These are phyloP conservation scores for Exophiala phaeomuriformis DNA, from an alignment of 2,329 filamentous ascomycete species.

Conservation along the genomic window DNA sequence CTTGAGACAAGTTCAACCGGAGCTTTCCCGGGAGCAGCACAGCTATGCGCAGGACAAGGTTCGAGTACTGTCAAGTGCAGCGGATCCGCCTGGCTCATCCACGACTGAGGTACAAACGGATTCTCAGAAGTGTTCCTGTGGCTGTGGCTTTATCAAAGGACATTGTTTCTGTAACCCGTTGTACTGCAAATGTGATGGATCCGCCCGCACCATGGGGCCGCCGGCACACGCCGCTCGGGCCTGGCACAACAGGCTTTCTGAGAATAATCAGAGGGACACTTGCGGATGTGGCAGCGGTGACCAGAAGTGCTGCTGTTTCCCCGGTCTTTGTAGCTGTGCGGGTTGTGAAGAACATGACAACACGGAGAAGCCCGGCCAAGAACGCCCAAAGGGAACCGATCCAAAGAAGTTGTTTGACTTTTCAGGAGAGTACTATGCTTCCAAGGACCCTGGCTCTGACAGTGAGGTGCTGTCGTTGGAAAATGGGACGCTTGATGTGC, in stretches of 20 bases:
- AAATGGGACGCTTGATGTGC: no score
- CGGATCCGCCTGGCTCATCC: background rate
- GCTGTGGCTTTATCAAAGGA: background rate
- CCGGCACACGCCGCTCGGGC: background rate
- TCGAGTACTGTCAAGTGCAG: background rate
- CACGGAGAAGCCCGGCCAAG: background rate
- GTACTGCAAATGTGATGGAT: slow-evolving; percentile 5
- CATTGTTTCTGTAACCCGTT: slow-evolving; percentile 4
- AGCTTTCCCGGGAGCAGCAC: slow-evolving; percentile 1
- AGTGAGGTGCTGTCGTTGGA: no score
- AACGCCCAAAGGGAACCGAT: background rate
- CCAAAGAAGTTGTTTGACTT: background rate
- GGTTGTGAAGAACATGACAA: background rate
- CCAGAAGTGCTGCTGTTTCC: slow-evolving; percentile 2
- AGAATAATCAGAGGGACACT: background rate
- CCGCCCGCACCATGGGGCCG: slow-evolving; percentile 6
- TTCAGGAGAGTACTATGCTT: background rate
- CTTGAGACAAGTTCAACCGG: background rate
- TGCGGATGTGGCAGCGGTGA: background rate
- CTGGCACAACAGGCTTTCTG: background rate
- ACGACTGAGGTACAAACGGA: background rate
- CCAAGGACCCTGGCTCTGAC: no score
- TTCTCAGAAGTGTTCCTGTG: slow-evolving; percentile 3
- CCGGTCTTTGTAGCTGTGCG: background rate
- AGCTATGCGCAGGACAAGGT: background rate